Base-by-base conservation (phyloP, 495 filamentous ascomycete species). In the Hypoxylon intermedium region DNA sequence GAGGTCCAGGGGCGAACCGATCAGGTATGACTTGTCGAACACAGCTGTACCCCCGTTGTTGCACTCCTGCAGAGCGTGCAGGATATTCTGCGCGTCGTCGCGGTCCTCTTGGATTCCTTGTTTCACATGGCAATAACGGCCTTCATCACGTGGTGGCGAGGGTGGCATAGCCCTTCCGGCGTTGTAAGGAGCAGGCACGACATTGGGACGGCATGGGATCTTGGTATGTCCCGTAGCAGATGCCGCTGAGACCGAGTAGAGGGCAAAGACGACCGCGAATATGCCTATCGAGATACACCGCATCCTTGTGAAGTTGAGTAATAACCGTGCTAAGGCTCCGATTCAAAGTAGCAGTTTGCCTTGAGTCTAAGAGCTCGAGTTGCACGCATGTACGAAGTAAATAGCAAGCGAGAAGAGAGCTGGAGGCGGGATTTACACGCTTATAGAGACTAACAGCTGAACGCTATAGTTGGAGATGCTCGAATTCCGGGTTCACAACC, bases 21-120 rank as follows among this genome's bases (percentile, higher is more conserved):
- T 82, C 19, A 77, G 80, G 61, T 89, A 90, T 15, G 55, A 63
- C 38, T 65, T 58, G 16, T 79, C 75, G 60, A 89, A 89, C 6
- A 89, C 77, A 4, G 87, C 83, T 52, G 82, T 83, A 2, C 86
- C 87, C 13, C 86, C 87, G 67, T 86, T 74, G 66, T 90, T 89
- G 71, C 87, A 90, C 19, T 78, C 60, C 31, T 85, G 75, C 37
- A 88, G 66, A 3, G 87, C 85, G 0, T 75, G 65, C 2, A 89
- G 71, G 45, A 90, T 83, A 44, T 80, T 73, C 3, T 71, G 53
- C 9, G 87, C 82, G 54, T 89, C 87, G 52, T 90, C 86, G 15
- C 61, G 61, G 2, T 52, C 18, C 31, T 16, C 7, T 6, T 24
- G 4, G 16, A 21, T 28, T 30, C 49, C 61, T 20, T 54, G 55